phyloP scores from a whole-genome alignment of 2,329 filamentous ascomycete genomes.

The Pseudogymnoascus verrucosus region DNA sequence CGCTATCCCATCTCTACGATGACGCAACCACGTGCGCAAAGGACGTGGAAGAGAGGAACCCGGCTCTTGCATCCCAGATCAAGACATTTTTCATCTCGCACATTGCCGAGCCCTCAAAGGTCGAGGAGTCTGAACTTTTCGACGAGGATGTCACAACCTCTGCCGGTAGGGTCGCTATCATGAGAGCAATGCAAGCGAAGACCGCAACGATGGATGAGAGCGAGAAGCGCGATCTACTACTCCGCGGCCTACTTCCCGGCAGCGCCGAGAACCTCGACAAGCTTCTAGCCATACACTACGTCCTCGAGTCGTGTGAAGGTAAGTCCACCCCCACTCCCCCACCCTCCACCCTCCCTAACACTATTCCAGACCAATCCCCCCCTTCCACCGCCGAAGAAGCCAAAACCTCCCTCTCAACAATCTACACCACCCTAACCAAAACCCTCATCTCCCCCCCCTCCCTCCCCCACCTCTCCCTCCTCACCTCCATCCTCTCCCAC shows the following conservation, averaged over 20 bases:
- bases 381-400: too few species aligned
- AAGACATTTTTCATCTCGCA: conserved; percentile 17
- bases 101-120: neutral
- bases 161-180: conserved; percentile 18
- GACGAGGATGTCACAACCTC: conserved; percentile 16
- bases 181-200: conserved; percentile 14
- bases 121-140: neutral
- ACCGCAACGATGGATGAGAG: conserved; percentile 15
- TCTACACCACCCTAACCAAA: too few species aligned
- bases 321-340: neutral
- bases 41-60: conserved; percentile 8
- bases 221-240: conserved; percentile 18
- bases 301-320: conserved; percentile 24
- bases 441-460: too few species aligned
- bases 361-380: neutral
- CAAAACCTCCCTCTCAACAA: too few species aligned
- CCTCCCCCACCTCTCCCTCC: conserved; percentile 26
- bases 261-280: conserved; percentile 19
- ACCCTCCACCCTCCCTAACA: neutral
- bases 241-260: conserved; percentile 16
- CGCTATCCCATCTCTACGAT: conserved; percentile 14
- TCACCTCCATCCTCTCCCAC: conserved; percentile 25
- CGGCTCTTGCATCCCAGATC: conserved; percentile 17
- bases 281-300: conserved; percentile 19
- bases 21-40: conserved; percentile 13